Evolutionary conservation across 116 monocot species (phyloP).

Genomic region (Zostera marina): DNA sequence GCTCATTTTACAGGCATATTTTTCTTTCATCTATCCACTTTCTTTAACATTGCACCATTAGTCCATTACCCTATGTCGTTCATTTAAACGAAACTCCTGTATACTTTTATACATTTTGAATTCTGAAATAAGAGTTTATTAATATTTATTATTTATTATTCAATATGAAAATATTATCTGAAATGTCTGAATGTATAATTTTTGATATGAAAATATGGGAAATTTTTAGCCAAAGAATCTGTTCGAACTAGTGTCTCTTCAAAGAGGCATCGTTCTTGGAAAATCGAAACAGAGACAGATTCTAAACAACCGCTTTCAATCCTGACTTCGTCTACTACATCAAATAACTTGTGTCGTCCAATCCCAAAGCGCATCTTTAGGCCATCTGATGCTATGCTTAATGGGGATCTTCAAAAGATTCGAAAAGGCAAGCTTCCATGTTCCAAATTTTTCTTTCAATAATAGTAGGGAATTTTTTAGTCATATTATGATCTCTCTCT

Average conservation of each 20-base stretch:
- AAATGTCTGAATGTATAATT: neutral
- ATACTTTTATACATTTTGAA: neutral
- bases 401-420: conserved; percentile 55
- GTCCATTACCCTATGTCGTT: no score
- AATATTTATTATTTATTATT: no score
- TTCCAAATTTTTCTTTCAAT: neutral
- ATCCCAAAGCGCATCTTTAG: conserved; percentile 27
- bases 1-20: no score
- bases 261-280: conserved; percentile 83
- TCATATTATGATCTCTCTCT: neutral
- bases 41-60: no score
- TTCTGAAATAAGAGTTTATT: neutral
- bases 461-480: neutral
- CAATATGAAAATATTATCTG: no score
- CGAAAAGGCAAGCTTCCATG: conserved; percentile 39
- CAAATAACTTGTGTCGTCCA: conserved; percentile 25
- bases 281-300: conserved; percentile 34
- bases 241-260: conserved; percentile 22
- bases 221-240: conserved; percentile 27
- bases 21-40: no score
- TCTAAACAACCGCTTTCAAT: conserved; percentile 29
- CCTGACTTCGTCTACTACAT: conserved; percentile 14
- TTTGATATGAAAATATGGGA: neutral
- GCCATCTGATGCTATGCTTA: conserved; percentile 42
- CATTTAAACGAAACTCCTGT: neutral